These are phyloP conservation scores for Toxoplasma gondii DNA, from an alignment of 169 alveolate genomes.

Conservation along the genomic window DNA sequence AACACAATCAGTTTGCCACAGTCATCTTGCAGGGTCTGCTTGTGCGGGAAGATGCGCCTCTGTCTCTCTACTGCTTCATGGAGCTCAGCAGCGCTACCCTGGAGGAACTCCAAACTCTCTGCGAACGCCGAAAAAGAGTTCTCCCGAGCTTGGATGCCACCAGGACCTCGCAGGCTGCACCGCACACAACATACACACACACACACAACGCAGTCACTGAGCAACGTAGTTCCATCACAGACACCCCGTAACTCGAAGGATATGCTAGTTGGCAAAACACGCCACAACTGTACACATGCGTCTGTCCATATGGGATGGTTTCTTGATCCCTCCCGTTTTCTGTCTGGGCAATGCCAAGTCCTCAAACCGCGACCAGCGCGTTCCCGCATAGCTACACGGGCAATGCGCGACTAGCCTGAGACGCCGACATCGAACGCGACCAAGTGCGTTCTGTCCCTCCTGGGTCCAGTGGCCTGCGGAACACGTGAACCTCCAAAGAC, in stretches of 20 bases:
- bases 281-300: too few species aligned
- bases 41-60: conserved; percentile 81
- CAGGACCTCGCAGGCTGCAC: conserved; percentile 52
- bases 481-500: background rate
- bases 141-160: conserved; percentile 45
- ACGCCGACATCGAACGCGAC: too few species aligned
- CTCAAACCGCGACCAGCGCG: too few species aligned
- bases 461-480: background rate
- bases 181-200: background rate
- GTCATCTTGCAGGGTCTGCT: conserved; percentile 88
- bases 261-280: background rate
- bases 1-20: conserved; percentile 94
- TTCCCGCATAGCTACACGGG: too few species aligned
- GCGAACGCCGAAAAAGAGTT: conserved; percentile 23
- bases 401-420: too few species aligned
- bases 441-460: background rate
- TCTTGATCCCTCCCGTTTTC: too few species aligned
- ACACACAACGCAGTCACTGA: background rate
- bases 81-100: conserved; percentile 32
- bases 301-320: too few species aligned
- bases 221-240: background rate
- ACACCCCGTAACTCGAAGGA: too few species aligned
- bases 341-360: too few species aligned
- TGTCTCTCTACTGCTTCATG: conserved; percentile 43
- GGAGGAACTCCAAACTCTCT: background rate